phyloP scores from a whole-genome alignment of 305 asterid species.

The Fraxinus ornus region DNA sequence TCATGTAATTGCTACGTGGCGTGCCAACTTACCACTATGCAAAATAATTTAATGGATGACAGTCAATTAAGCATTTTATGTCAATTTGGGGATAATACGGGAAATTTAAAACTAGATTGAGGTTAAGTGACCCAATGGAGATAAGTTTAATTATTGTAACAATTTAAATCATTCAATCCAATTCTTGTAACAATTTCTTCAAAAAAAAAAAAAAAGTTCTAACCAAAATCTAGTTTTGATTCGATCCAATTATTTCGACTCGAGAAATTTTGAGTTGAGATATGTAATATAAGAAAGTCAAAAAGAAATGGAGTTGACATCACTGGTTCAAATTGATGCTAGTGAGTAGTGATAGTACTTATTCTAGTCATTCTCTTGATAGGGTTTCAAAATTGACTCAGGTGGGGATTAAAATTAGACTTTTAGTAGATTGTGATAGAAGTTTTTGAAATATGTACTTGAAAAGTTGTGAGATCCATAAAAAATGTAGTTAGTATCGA shows the following conservation, averaged over 20 bases:
- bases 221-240: neutral
- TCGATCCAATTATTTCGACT: neutral
- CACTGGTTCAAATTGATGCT: neutral
- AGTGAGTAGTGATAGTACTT: neutral
- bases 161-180: too few species aligned
- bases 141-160: too few species aligned
- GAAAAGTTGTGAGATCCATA: too few species aligned
- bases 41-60: too few species aligned
- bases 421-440: too few species aligned
- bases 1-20: neutral
- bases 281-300: neutral
- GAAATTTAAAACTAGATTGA: neutral
- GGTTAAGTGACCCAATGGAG: neutral
- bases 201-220: neutral
- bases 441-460: too few species aligned
- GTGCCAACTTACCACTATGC: neutral
- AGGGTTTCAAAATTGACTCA: neutral
- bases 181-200: too few species aligned
- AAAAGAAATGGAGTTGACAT: neutral
- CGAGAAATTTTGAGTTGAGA: neutral
- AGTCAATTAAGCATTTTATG: neutral
- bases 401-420: neutral
- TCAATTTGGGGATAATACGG: too few species aligned
- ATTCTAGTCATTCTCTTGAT: neutral
- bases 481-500: too few species aligned